Base-by-base conservation (phyloP, 83 land plant species). In the Larix sibirica region DNA sequence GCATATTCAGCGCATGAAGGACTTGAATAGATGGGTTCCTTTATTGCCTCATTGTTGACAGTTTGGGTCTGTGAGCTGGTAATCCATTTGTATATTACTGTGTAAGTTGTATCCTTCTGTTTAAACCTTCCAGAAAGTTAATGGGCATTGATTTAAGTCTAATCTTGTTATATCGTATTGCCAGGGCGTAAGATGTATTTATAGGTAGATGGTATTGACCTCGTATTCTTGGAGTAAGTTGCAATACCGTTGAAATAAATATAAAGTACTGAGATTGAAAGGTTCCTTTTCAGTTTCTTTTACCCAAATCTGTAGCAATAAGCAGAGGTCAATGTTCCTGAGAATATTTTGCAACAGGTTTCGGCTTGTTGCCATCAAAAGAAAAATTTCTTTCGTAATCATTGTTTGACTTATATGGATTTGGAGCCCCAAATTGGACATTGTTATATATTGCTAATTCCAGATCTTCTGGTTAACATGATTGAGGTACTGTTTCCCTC, bases 121-220 rank as follows among this genome's bases (percentile, higher is more conserved):
- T 13, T 75, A 75, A 75, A 50, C 58, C 42, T 42, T 73, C 26
- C 13, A 24, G 4, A n/a, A 12, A 75, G 60, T 28, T 21, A 50
- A 54, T 50, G 28, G 61, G 33, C 56, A 13, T 13, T 14, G 31
- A 76, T 31, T 54, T 76, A 31, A 50, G 23, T 50, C 61, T 76
- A 76, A 76, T 76, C 24, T 17, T 0, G 13, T 36, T 50, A 0
- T 76, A 18, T 47, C 54, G 28, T 76, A 13, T 47, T 76, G 79
- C 79, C 79, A 76, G 79, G 79, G 56, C 31, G 56, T 42, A 58
- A 54, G 24, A 21, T 76, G 79, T 76, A 76, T 76, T 76, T 76
- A 75, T 50, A 23, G 79, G 50, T 71, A 50, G 28, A 50, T 50
- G 26, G 58, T 9, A 76, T 54, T 66, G 9, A 23, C 24, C 3